phyloP scores from a whole-genome alignment of 345 rosid species.

The Eucalyptus sp. region DNA sequence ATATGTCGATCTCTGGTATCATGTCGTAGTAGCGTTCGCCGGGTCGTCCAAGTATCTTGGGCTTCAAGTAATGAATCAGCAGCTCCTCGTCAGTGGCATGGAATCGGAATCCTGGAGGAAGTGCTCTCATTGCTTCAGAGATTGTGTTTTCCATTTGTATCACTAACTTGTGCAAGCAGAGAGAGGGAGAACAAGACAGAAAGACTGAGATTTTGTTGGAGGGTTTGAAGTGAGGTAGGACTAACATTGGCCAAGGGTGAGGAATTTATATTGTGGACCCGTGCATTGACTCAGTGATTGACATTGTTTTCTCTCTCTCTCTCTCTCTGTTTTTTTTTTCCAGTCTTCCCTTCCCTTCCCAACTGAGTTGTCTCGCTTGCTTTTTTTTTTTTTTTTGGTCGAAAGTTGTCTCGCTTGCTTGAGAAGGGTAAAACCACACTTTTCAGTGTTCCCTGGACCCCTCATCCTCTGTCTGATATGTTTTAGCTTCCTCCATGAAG shows the following conservation, averaged over 20 bases:
- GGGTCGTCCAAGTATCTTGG: slow-evolving; percentile 6
- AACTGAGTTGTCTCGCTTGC: not conserved
- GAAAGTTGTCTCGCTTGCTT: not conserved
- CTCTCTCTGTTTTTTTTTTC: accelerated
- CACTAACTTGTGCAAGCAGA: not conserved
- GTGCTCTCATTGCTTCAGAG: not conserved
- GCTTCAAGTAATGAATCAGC: slow-evolving; percentile 13
- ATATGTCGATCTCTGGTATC: slow-evolving; percentile 21
- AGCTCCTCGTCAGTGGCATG: slow-evolving; percentile 35
- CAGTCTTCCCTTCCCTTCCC: not conserved
- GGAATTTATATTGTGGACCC: not conserved
- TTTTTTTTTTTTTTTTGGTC: not conserved
- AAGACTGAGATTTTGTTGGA: not conserved
- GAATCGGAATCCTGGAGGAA: slow-evolving; percentile 23
- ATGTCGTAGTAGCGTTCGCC: not conserved
- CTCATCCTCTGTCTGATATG: not conserved
- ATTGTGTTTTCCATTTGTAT: not conserved
- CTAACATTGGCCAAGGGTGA: not conserved
- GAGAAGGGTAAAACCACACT: not conserved
- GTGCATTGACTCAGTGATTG: not conserved
- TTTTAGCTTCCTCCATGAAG: not conserved
- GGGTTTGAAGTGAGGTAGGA: not conserved
- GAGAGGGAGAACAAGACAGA: not conserved
- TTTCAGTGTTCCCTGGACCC: not conserved
- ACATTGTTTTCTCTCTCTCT: not conserved